Evolutionary conservation across 2,329 filamentous ascomycete genomes (phyloP).

Genomic region (Aureobasidium subglaciale): DNA sequence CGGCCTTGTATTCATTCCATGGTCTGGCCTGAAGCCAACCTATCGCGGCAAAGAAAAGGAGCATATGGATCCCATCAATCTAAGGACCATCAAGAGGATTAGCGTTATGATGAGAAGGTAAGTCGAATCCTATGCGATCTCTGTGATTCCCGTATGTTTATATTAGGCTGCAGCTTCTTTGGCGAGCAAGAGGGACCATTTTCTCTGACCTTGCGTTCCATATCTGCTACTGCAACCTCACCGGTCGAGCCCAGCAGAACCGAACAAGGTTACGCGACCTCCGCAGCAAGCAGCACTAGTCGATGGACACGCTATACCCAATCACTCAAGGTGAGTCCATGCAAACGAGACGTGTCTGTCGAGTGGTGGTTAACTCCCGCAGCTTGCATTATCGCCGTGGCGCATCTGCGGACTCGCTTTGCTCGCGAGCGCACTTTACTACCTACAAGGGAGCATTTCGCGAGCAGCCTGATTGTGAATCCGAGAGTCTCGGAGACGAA

Average conservation of each 20-base stretch:
- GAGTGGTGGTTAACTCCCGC: neutral
- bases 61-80: slow-evolving; percentile 54
- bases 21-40: slow-evolving; percentile 60
- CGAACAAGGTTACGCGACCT: slow-evolving; percentile 3
- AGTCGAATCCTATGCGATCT: slow-evolving; percentile 19
- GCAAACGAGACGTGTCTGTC: neutral
- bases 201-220: slow-evolving; percentile 47
- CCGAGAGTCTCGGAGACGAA: neutral
- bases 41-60: slow-evolving; percentile 62
- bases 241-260: slow-evolving; percentile 4
- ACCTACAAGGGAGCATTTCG: slow-evolving; percentile 2
- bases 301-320: slow-evolving; percentile 4
- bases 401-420: slow-evolving; percentile 12
- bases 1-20: slow-evolving; percentile 50
- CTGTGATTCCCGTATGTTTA: neutral
- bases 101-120: slow-evolving; percentile 79
- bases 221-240: slow-evolving; percentile 36
- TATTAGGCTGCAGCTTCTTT: slow-evolving; percentile 57
- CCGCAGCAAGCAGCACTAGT: neutral
- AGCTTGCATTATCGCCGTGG: slow-evolving; percentile 12
- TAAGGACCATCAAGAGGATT: slow-evolving; percentile 56
- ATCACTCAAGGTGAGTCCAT: slow-evolving; percentile 3
- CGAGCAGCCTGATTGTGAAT: slow-evolving; percentile 7
- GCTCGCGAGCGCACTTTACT: slow-evolving; percentile 6
- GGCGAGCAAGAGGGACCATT: slow-evolving; percentile 66